These are phyloP conservation scores for Fonsecaea monophora DNA, from an alignment of 2,329 filamentous ascomycete genomes.

Conservation along the genomic window DNA sequence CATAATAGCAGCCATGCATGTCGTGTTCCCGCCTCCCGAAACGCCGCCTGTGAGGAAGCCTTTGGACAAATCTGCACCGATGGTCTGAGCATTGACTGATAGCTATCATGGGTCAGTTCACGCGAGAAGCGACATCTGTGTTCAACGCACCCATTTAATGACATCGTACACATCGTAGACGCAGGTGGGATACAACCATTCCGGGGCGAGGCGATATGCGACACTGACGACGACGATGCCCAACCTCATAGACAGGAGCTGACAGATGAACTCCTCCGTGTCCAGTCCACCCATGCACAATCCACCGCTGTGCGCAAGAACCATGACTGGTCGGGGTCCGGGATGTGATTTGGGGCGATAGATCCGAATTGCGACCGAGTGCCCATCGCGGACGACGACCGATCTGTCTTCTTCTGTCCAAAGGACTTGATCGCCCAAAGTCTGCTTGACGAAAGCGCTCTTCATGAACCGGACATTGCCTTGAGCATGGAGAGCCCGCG, in stretches of 20 bases:
- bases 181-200: constrained; percentile 31
- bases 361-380: constrained; percentile 23
- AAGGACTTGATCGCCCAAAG: constrained; percentile 8
- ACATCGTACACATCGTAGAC: constrained; percentile 43
- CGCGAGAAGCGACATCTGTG: not conserved
- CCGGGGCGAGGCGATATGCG: constrained; percentile 37
- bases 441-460: constrained; percentile 29
- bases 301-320: constrained; percentile 29
- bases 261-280: constrained; percentile 32
- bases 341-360: constrained; percentile 19
- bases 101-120: constrained; percentile 14
- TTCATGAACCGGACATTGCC: constrained; percentile 30
- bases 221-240: constrained; percentile 34
- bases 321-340: constrained; percentile 23
- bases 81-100: constrained; percentile 20
- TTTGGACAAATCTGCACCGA: constrained; percentile 28
- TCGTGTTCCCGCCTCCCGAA: constrained; percentile 23
- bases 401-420: constrained; percentile 30
- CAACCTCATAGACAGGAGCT: constrained; percentile 24
- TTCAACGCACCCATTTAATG: constrained; percentile 42
- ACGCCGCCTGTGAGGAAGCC: constrained; percentile 30
- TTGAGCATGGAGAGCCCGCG: constrained; percentile 14
- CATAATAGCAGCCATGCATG: constrained; percentile 17
- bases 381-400: constrained; percentile 18
- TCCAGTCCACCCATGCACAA: constrained; percentile 31